Evolutionary conservation across 1,284 basidiomycete genomes (phyloP).

Genomic region (Leccinum ambiguum): DNA sequence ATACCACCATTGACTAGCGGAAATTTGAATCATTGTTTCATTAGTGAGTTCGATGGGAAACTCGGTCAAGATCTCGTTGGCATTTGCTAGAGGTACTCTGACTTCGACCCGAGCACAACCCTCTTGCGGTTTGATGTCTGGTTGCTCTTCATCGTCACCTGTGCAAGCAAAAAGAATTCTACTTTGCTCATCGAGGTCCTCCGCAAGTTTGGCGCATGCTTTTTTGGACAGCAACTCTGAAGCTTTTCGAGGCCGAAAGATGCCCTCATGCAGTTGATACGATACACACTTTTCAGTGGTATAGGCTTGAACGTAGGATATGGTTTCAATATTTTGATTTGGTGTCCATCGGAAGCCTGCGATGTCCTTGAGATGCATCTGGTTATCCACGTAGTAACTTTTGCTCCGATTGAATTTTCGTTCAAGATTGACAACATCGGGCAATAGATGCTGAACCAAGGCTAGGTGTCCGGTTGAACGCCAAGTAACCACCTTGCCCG

Average conservation of each 20-base stretch:
- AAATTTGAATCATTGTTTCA: constrained; percentile 7
- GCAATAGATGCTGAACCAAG: not conserved
- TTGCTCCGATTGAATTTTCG: not conserved
- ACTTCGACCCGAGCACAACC: constrained; percentile 11
- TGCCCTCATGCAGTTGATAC: constrained; percentile 15
- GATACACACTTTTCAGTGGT: constrained; percentile 16
- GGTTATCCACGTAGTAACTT: not conserved
- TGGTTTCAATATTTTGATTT: not conserved
- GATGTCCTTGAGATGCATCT: constrained; percentile 18
- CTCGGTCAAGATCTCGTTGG: fast-evolving
- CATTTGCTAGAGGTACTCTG: not conserved
- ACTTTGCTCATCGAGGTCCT: constrained; percentile 4
- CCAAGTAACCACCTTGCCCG: not conserved
- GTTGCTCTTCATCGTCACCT: not conserved
- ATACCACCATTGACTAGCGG: constrained; percentile 9
- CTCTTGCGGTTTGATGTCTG: constrained; percentile 2
- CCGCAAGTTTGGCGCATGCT: not conserved
- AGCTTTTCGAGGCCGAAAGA: constrained; percentile 6
- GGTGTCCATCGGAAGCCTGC: constrained; percentile 9
- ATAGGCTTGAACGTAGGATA: constrained; percentile 18
- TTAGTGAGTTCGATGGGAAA: not conserved
- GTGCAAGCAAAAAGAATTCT: constrained; percentile 5
- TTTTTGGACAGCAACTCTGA: not conserved
- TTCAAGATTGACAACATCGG: not conserved
- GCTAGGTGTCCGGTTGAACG: not conserved